These are phyloP conservation scores for Trichoderma sp. DNA, from an alignment of 2,329 filamentous ascomycete species.

Conservation along the genomic window DNA sequence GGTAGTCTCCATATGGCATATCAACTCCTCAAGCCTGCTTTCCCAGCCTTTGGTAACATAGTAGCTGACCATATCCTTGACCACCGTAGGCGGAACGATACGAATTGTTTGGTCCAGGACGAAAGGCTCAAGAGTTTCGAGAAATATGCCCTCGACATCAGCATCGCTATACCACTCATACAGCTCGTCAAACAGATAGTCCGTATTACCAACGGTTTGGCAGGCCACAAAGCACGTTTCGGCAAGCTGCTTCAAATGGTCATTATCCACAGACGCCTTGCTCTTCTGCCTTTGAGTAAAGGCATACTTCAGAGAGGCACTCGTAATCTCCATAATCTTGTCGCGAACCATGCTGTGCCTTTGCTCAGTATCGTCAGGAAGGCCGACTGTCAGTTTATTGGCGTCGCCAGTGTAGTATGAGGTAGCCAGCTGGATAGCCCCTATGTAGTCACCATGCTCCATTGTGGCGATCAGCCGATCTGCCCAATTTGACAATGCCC, in stretches of 20 bases:
- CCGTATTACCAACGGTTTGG: slow-evolving; percentile 71
- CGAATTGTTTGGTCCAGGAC: slow-evolving; percentile 78
- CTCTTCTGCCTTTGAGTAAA: slow-evolving; percentile 67
- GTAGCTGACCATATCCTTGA: slow-evolving; percentile 83
- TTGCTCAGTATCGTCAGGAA: slow-evolving; percentile 77
- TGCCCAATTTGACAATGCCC: slow-evolving; percentile 94
- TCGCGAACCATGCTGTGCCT: slow-evolving; percentile 83
- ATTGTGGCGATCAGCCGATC: slow-evolving; percentile 90
- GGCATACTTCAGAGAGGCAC: slow-evolving; percentile 84
- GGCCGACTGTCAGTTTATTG: slow-evolving; percentile 91
- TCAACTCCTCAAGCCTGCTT: slow-evolving; percentile 83
- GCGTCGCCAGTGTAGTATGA: slow-evolving; percentile 88
- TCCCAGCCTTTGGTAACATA: slow-evolving; percentile 77
- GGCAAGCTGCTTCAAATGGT: slow-evolving; percentile 74
- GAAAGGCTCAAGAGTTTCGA: slow-evolving; percentile 85
- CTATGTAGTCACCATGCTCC: slow-evolving; percentile 95
- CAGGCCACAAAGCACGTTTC: slow-evolving; percentile 84
- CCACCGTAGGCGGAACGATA: slow-evolving; percentile 74
- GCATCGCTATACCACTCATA: slow-evolving; percentile 88
- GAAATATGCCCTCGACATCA: slow-evolving; percentile 71
- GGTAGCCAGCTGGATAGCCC: slow-evolving; percentile 85
- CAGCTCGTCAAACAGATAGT: slow-evolving; percentile 88
- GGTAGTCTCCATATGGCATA: slow-evolving; percentile 86
- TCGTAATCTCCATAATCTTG: slow-evolving; percentile 90
- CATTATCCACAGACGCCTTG: slow-evolving; percentile 48